Evolutionary conservation across 306 rosid genomes (phyloP), one percentile per base, ranked within the genome.

Genomic region (Heteromeles arbutifolia): DNA sequence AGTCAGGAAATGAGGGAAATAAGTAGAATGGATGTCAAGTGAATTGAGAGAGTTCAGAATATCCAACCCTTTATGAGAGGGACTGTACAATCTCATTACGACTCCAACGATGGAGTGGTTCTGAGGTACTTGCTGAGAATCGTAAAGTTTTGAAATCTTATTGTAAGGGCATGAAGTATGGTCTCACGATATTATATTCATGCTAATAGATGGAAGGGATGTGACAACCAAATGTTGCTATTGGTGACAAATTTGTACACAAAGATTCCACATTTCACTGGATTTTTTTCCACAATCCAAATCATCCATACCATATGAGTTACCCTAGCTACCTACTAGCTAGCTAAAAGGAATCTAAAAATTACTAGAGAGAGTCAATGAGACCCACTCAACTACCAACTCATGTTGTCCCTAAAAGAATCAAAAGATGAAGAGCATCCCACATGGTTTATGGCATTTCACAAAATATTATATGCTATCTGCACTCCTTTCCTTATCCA

Each of bases 401-500:
- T 22, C 71, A 34, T 48, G 82, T 39, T 69, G 79, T 77, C 75
- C n/a, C 28, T 26, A 66, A 63, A 22, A 11, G 6, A 81, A 81
- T 17, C 13, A 37, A 22, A 39, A 31, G 56, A n/a, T 17, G 39
- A 65, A 54, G 71, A 25, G 41, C 70, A 32, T 67, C 4, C 65
- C 84, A 81, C 84, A 71, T 76, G 81, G 39, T 61, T 73, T 65
- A 29, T 37, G 74, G 28, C 74, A 53, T 18, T 29, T 69, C 74
- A 24, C 48, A 65, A 45, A 9, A 25, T 72, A 74, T 31, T 67
- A 26, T 39, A 73, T 53, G 68, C 4, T 26, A 41, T 24, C 43
- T 9, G 9, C 50, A 11, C 76, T 21, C 75, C 4, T 31, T 59
- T n/a, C 5, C 34, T 48, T 45, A 74, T 74, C 43, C 59, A 5